Evolutionary conservation across 1,139 yeast species (phyloP).

Genomic region (Oligophagozyma castellii): DNA sequence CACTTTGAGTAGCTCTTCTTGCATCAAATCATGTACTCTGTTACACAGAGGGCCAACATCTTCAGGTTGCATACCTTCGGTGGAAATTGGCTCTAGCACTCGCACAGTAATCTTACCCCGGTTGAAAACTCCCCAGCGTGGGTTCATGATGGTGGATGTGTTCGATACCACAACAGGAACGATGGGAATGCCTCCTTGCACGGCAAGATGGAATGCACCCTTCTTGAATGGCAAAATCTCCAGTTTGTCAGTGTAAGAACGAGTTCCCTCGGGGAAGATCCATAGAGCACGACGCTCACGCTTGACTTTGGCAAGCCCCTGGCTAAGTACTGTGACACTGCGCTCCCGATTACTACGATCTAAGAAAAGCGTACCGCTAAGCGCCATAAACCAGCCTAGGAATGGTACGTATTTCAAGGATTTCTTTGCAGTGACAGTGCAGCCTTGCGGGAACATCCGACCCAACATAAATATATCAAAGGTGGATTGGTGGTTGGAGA

Average conservation of each 20-base stretch:
- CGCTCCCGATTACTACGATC: constrained; percentile 71
- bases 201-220: constrained; percentile 96
- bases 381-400: constrained; percentile 90
- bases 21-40: constrained; percentile 30
- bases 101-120: constrained; percentile 52
- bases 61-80: constrained; percentile 45
- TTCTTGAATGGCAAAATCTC: constrained; percentile 79
- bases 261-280: constrained; percentile 92
- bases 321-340: constrained; percentile 60
- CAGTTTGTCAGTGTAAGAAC: constrained; percentile 60
- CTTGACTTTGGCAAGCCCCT: constrained; percentile 51
- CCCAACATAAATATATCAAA: constrained; percentile 75
- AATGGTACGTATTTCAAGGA: constrained; percentile 79
- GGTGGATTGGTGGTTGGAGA: constrained; percentile 88
- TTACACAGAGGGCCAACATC: constrained; percentile 41
- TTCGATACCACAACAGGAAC: constrained; percentile 82
- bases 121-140: constrained; percentile 43
- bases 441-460: constrained; percentile 70
- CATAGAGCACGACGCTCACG: constrained; percentile 54
- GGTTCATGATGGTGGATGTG: constrained; percentile 59
- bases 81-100: constrained; percentile 54
- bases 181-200: constrained; percentile 79
- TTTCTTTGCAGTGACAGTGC: constrained; percentile 86
- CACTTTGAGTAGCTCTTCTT: constrained; percentile 25
- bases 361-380: constrained; percentile 82